Evolutionary conservation across 164 flowering plant species (phyloP).

Genomic region (Stephania yunnanensis): DNA sequence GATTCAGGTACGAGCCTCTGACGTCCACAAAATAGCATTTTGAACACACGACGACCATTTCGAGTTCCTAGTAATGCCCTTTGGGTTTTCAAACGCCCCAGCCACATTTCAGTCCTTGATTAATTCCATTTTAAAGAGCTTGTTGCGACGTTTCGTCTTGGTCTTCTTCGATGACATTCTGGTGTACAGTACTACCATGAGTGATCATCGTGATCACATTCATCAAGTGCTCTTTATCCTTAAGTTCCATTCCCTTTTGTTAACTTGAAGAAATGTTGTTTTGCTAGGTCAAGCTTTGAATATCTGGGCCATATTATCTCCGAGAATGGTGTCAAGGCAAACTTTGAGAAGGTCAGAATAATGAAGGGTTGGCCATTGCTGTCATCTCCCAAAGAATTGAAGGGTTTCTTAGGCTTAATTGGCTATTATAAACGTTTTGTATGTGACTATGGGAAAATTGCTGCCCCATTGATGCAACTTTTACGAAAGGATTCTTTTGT

Average conservation of each 20-base stretch:
- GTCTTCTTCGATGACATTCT: not conserved
- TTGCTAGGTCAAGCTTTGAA: not conserved
- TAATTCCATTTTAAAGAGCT: too few relatives aligned
- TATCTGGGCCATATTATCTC: not conserved
- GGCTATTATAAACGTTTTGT: not conserved
- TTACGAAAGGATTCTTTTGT: constrained; percentile 4
- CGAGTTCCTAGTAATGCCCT: not conserved
- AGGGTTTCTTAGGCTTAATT: not conserved
- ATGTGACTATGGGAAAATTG: not conserved
- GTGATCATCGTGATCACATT: not conserved
- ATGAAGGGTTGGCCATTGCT: not conserved
- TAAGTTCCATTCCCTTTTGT: not conserved
- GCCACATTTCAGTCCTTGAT: too few relatives aligned
- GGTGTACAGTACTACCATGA: not conserved
- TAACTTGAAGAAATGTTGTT: not conserved
- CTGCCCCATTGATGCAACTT: constrained; percentile 1
- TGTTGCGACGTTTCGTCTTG: too few relatives aligned
- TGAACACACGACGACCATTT: too few relatives aligned
- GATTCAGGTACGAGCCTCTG: too few relatives aligned
- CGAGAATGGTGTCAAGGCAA: not conserved
- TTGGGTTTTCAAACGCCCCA: too few relatives aligned
- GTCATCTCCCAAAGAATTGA: not conserved
- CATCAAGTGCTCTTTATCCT: not conserved
- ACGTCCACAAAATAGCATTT: too few relatives aligned
- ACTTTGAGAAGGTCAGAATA: not conserved